Base-by-base conservation (phyloP, 2,329 filamentous ascomycete genomes). In the Botrytis fabae region DNA sequence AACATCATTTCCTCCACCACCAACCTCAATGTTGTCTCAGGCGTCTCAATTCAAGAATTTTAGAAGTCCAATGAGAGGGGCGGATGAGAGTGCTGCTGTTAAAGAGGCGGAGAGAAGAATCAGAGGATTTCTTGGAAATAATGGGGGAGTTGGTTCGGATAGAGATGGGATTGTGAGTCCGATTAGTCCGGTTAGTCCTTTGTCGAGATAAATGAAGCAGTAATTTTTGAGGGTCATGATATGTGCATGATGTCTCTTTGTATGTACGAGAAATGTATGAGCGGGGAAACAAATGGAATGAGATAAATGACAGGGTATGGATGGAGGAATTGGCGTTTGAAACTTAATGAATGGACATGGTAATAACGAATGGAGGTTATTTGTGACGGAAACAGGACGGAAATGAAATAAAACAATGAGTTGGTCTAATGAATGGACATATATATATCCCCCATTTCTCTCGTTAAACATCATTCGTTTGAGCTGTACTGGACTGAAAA, bases 61-160 rank as follows among this genome's bases (percentile, higher is more conserved):
- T 25, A 68, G 62, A 42, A 72, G 70, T 68, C 62, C 70, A 28
- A 72, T 61, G 62, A 51, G 18, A 16, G 32, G 40, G 9, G 16
- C 6, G 16, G 70, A 68, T 38, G 51, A 72, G 48, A 68, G 51
- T 68, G 48, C 51, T 28, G 62, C 65, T 10, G 51, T 72, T 22
- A 46, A 9, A 38, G 62, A 72, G 12, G 70, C 70, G 12, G 70
- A 72, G 10, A 40, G 22, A 28, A 68, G 62, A 25, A 72, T 72
- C n/a, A 72, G 70, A 25, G 62, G 48, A 10, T 59, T 72, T 14
- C 62, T 72, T 48, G 62, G 70, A 7, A 25, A 40, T 10, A 28
- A n/a, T 32, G 70, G n/a, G 3, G n/a, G n/a, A 0, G n/a, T 28
- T 4, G 57, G n/a, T 38, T 20, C 38, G 8, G n/a, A 20, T 66